phyloP scores from a whole-genome alignment of 192 early-diverging fungal species.

The Backusella mclennaniae region DNA sequence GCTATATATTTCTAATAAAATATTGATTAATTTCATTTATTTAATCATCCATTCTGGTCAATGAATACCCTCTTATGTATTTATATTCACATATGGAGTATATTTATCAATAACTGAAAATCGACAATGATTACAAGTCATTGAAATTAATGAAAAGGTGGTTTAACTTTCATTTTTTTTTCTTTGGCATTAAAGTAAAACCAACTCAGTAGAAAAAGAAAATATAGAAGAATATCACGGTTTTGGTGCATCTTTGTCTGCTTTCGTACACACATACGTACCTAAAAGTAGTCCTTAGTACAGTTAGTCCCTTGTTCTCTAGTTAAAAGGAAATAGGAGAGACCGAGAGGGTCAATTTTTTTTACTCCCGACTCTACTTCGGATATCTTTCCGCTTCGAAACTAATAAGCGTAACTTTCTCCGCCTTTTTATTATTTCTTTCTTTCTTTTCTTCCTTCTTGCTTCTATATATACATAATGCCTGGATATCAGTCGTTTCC shows the following conservation, averaged over 20 bases:
- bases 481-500: conserved; percentile 29
- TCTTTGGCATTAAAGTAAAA: too few species aligned
- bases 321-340: neutral
- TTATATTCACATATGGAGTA: too few species aligned
- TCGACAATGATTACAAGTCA: too few species aligned
- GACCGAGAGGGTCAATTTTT: neutral
- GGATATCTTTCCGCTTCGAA: neutral
- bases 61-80: neutral
- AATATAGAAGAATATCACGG: too few species aligned
- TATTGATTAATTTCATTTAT: neutral
- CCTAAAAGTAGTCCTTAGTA: neutral
- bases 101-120: too few species aligned
- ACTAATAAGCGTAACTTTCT: neutral
- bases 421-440: neutral
- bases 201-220: too few species aligned
- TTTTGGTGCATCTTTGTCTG: too few species aligned
- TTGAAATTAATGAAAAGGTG: too few species aligned
- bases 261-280: too few species aligned
- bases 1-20: neutral
- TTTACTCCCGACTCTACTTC: neutral
- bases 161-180: too few species aligned
- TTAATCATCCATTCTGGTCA: neutral
- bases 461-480: neutral
- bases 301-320: neutral
- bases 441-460: neutral